Evolutionary conservation across 257 asterid genomes (phyloP).

Genomic region (Solanum boliviense): DNA sequence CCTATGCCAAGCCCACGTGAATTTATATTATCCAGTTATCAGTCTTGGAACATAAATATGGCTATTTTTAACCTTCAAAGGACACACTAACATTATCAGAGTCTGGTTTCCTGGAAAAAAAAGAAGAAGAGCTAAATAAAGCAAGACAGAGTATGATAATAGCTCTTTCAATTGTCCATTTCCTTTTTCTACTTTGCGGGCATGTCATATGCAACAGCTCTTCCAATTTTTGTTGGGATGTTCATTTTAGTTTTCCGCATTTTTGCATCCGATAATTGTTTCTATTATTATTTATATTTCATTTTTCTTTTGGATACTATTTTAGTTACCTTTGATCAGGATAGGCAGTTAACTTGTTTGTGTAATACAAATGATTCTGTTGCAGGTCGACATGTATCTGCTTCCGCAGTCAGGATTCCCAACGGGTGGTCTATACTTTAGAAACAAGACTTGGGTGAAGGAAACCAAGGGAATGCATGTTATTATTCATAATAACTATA

Average conservation of each 20-base stretch:
- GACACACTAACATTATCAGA: not conserved
- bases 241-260: not conserved
- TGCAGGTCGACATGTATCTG: constrained; percentile 87
- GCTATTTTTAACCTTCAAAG: not conserved
- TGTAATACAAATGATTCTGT: not conserved
- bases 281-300: not conserved
- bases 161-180: not conserved
- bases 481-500: constrained; percentile 84
- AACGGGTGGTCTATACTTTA: constrained; percentile 94
- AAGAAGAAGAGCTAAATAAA: not conserved
- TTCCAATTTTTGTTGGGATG: not conserved
- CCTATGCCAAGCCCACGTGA: not conserved
- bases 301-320: not conserved
- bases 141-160: not conserved
- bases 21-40: not conserved
- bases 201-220: not conserved
- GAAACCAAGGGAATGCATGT: constrained; percentile 90
- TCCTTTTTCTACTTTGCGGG: not conserved
- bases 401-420: constrained; percentile 93
- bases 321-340: not conserved
- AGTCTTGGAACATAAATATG: not conserved
- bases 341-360: not conserved
- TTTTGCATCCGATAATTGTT: not conserved
- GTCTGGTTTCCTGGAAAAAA: not conserved
- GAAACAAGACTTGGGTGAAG: constrained; percentile 80